Evolutionary conservation across 805 yeast species (phyloP).

Genomic region (Alloascoidea hylecoeti): DNA sequence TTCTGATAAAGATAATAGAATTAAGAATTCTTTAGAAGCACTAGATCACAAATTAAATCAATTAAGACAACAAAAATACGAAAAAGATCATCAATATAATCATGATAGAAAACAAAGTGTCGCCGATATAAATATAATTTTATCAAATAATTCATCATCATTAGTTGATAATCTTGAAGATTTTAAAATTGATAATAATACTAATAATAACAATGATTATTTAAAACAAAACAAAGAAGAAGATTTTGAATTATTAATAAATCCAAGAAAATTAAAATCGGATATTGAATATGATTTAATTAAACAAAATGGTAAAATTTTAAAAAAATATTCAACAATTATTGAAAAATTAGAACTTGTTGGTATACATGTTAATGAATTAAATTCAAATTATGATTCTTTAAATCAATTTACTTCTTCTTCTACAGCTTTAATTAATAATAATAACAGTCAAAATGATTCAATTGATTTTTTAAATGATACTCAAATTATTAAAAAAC

Average conservation of each 20-base stretch:
- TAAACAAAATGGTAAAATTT: slow-evolving; percentile 34
- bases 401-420: slow-evolving; percentile 13
- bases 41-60: slow-evolving; percentile 12
- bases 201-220: too few relatives aligned
- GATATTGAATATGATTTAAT: slow-evolving; percentile 47
- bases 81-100: slow-evolving; percentile 20
- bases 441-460: too few relatives aligned
- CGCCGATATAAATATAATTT: neutral
- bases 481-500: slow-evolving; percentile 4
- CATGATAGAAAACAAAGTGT: slow-evolving; percentile 7
- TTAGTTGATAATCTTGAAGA: slow-evolving; percentile 8
- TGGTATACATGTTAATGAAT: slow-evolving; percentile 8
- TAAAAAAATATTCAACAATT: slow-evolving; percentile 29
- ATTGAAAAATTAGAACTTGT: slow-evolving; percentile 22
- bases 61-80: slow-evolving; percentile 19
- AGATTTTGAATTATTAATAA: slow-evolving; percentile 9
- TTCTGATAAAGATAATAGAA: slow-evolving; percentile 14
- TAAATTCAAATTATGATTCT: slow-evolving; percentile 8
- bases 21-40: slow-evolving; percentile 19
- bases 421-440: slow-evolving; percentile 12
- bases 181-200: too few relatives aligned
- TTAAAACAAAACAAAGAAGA: too few relatives aligned
- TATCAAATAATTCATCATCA: neutral
- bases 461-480: slow-evolving; percentile 4
- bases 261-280: slow-evolving; percentile 36